phyloP scores from a whole-genome alignment of 805 yeast species.

The Candida ascalaphidarum region DNA sequence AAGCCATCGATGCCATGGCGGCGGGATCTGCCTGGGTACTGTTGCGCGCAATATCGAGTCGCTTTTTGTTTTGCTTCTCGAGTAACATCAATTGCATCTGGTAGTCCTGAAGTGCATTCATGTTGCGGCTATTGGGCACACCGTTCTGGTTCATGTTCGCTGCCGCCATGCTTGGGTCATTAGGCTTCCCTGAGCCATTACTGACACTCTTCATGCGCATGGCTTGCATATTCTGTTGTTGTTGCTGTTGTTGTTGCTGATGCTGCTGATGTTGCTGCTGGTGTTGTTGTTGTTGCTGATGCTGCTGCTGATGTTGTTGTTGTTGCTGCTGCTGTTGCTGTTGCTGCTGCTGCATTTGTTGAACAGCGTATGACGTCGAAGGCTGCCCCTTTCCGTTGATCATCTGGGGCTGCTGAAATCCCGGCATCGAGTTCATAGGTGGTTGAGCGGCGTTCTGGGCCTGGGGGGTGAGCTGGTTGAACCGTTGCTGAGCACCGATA shows the following conservation, averaged over 20 bases:
- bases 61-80: slow-evolving; percentile 68
- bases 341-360: slow-evolving; percentile 3
- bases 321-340: slow-evolving; percentile 3
- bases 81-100: slow-evolving; percentile 70
- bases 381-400: background rate
- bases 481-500: no score
- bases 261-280: slow-evolving; percentile 5
- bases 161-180: background rate
- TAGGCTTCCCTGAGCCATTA: background rate
- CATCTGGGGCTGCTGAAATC: background rate
- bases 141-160: slow-evolving; percentile 2
- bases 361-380: no score
- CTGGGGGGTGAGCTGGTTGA: no score
- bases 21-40: slow-evolving; percentile 12
- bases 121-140: slow-evolving; percentile 17
- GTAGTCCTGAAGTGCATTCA: slow-evolving; percentile 68
- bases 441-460: no score
- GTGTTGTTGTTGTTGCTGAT: slow-evolving; percentile 2
- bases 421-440: background rate
- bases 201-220: slow-evolving; percentile 1
- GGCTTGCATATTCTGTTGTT: no score
- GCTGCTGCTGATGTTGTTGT: slow-evolving; percentile 1
- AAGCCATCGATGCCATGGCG: slow-evolving; percentile 1
- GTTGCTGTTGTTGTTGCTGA: slow-evolving; percentile 3
- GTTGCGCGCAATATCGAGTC: slow-evolving; percentile 46